Base-by-base conservation (phyloP, 345 rosid species). In the Citrus mangshanensis region DNA sequence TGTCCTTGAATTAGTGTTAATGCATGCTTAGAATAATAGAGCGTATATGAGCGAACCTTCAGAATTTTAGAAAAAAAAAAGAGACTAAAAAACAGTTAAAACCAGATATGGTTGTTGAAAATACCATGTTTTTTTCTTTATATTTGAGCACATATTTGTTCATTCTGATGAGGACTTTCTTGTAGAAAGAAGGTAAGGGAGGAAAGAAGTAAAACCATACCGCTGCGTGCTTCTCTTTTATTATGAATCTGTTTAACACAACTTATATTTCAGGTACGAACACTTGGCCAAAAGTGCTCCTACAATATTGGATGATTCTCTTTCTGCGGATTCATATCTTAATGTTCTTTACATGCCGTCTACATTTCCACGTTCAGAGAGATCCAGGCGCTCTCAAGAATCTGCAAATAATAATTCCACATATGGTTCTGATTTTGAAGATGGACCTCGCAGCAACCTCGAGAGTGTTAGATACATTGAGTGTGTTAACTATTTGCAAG, bases 261-360 rank as follows among this genome's bases (percentile, higher is more conserved):
- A 76, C 61, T 46, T 68, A 56, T 80, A 65, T 68, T 79, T 80
- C 87, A 93, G 99, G 97, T 93, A 92, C 84, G 99, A 92, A 66
- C 99, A 95, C 89, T 88, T 95, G 89, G 98, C 99, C 63, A 93
- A 84, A 86, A 93, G 97, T 79, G 98, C 99, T 56, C 99, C 99
- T 9, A 93, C 98, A 71, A 92, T 95, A 85, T 90, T 95, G 93
- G 98, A 93, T 63, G 99, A 95, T 84, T 93, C 98, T 40, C 92
- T 93, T 74, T 95, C 99, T 77, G 96, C 99, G 66, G 99, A 95
- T 89, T 95, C 99, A 70, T 95, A 95, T 84, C 92, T 93, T 58
- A 93, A 93, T 88, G 94, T 95, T 64, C 84, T 95, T 38, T 88
- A 93, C 88, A 95, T 95, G 93, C 99, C 99, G 76, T 89, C 99